Evolutionary conservation across 129 eudicot genomes (phyloP), one percentile per base, ranked within the genome.

Genomic region (Scalesia atractyloides): DNA sequence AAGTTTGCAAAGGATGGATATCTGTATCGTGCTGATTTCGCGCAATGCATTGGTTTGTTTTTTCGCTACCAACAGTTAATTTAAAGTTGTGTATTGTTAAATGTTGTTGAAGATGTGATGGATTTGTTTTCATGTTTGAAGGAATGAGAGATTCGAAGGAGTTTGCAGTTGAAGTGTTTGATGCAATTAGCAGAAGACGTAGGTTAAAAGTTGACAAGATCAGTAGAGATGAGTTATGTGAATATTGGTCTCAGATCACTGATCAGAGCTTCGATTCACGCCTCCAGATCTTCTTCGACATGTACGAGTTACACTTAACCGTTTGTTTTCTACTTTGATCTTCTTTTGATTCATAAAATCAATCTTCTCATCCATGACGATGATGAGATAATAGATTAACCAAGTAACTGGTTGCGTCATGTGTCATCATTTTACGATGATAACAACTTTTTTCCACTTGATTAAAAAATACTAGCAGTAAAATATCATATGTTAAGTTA

Each of bases 221-320:
- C 50, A 87, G 95, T 66, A 76, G 70, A 69, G 98, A 89, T 10
- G 98, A 93, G 66, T 84, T 93, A 26, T 74, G 76, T 33, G 98
- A 93, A 72, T 93, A 87, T 57, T 93, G 96, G 96, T 73, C 89
- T 44, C 90, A 89, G 48, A 87, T 93, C 44, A 87, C 91, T 13
- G 98, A 93, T 84, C 92, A 93, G 68, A 93, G 98, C 68, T 93
- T 93, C 82, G 98, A 93, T 87, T 89, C 98, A 73, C 89, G 98
- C 17, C 92, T 93, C 14, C 96, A 89, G 78, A 84, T 93, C 78
- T 93, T 93, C 86, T 93, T 93, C 83, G 96, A 93, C 71, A 87
- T 87, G 92, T 87, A 82, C 11, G 76, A 7, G 1, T 41, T 6
- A 8, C 2, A 7, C 46, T 41, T 41, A 7, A 41, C 10, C 9